Evolutionary conservation across 345 rosid genomes (phyloP).

Genomic region (Acer campestre): DNA sequence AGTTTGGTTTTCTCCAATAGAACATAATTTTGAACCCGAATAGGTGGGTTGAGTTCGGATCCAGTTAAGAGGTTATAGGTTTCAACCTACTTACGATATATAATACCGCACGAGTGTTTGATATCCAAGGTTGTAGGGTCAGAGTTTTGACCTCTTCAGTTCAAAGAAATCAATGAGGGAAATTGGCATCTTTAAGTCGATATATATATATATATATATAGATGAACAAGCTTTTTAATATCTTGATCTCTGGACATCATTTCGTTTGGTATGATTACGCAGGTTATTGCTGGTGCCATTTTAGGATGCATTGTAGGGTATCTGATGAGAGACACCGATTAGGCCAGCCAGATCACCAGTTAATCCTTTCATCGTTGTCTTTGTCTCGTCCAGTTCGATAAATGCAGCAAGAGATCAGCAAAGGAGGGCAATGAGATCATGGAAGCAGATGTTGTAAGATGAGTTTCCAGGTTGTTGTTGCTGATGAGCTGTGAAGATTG

Average conservation of each 20-base stretch:
- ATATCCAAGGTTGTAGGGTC: neutral
- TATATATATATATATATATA: neutral
- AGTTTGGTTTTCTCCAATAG: neutral
- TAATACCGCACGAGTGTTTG: neutral
- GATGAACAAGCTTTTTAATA: slow-evolving; percentile 1
- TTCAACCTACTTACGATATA: neutral
- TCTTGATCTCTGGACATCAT: neutral
- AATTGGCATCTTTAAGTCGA: no score
- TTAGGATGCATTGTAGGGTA: slow-evolving; percentile 78
- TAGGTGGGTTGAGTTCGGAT: no score
- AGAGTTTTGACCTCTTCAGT: neutral
- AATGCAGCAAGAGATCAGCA: neutral
- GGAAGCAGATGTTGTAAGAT: slow-evolving; percentile 9
- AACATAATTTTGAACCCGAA: no score
- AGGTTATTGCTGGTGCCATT: slow-evolving; percentile 84
- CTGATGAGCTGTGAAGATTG: neutral
- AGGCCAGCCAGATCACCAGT: slow-evolving; percentile 16
- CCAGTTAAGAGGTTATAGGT: no score
- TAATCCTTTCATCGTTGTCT: slow-evolving; percentile 1
- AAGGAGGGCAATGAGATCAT: neutral
- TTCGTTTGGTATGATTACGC: slow-evolving; percentile 24
- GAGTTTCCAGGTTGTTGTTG: neutral
- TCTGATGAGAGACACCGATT: slow-evolving; percentile 64
- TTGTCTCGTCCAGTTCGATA: neutral
- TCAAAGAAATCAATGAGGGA: neutral